A percentile compares a stretch with the other conserved stretches of the same genome.
These are phyloP conservation scores for Plasmodium blacklocki DNA, from an alignment of 169 alveolate species.

Conservation along the genomic window DNA sequence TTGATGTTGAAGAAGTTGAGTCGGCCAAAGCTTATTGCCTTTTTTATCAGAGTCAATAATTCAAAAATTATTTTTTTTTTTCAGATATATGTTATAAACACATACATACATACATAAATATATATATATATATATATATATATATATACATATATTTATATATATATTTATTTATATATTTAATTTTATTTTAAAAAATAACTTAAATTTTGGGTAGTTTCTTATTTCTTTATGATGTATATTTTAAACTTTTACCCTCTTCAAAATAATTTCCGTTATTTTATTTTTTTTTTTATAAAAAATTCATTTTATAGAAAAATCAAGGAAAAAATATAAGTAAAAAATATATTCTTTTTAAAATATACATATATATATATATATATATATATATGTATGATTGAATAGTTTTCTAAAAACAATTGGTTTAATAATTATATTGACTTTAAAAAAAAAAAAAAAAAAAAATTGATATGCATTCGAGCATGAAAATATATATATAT, in stretches of 20 bases:
- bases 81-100: neutral
- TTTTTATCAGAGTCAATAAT: slow-evolving; percentile 56
- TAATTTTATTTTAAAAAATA: neutral
- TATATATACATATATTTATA: neutral
- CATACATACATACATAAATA: neutral
- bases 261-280: no score
- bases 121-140: neutral
- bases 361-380: no score
- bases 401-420: slow-evolving; percentile 3
- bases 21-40: slow-evolving; percentile 73
- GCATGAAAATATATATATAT: slow-evolving; percentile 28
- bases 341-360: no score
- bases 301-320: no score
- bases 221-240: no score
- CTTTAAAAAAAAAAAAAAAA: slow-evolving; percentile 26
- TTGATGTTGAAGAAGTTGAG: slow-evolving; percentile 61
- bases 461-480: slow-evolving; percentile 12
- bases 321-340: no score
- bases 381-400: neutral
- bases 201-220: neutral
- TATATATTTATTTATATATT: neutral
- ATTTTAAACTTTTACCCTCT: no score
- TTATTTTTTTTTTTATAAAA: no score
- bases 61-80: slow-evolving; percentile 12
- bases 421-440: neutral